Evolutionary conservation across 1,139 yeast genomes (phyloP).

Genomic region (Suhomyces bribrorum): DNA sequence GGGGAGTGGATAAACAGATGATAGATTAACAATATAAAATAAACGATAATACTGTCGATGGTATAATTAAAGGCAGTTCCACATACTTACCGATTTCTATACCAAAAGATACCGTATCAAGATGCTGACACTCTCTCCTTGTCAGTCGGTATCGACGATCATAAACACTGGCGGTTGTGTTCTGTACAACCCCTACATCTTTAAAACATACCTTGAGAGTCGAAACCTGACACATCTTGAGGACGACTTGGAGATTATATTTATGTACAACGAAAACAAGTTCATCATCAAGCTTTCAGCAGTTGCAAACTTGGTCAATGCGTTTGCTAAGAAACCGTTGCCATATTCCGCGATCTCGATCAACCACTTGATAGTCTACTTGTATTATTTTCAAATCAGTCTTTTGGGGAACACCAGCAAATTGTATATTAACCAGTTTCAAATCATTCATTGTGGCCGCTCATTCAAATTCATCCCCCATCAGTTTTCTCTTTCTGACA

Average conservation of each 20-base stretch:
- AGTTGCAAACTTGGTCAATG: conserved; percentile 16
- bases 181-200: conserved; percentile 14
- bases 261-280: conserved; percentile 13
- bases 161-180: conserved; percentile 5
- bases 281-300: conserved; percentile 15
- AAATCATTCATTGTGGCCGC: conserved; percentile 16
- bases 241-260: conserved; percentile 14
- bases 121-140: conserved; percentile 12
- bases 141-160: conserved; percentile 17
- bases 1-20: neutral
- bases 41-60: no score
- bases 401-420: conserved; percentile 9
- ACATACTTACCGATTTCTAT: no score
- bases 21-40: no score
- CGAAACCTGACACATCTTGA: no score
- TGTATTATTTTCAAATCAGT: conserved; percentile 16
- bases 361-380: conserved; percentile 18
- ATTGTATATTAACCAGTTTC: conserved; percentile 17
- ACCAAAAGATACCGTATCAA: no score
- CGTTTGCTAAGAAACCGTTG: conserved; percentile 12
- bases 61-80: no score
- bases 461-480: conserved; percentile 11
- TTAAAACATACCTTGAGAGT: conserved; percentile 15
- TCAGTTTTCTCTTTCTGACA: neutral
- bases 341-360: conserved; percentile 12